phyloP scores from a whole-genome alignment of 2,329 filamentous ascomycete genomes.

The Fusarium graminum region DNA sequence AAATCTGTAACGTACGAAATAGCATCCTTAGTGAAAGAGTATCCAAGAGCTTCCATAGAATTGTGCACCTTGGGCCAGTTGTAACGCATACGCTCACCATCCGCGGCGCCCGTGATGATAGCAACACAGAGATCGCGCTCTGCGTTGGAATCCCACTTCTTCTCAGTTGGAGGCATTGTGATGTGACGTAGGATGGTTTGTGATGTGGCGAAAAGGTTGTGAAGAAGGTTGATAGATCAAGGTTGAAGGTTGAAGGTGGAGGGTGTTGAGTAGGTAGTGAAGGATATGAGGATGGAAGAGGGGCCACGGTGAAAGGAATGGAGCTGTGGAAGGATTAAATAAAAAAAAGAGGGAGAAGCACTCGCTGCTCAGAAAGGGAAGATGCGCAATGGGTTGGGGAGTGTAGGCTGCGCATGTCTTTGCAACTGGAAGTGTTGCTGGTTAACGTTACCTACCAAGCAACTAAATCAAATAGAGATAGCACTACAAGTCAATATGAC shows the following conservation, averaged over 20 bases:
- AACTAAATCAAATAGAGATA: background rate
- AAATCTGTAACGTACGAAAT: constrained; percentile 51
- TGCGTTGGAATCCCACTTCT: constrained; percentile 55
- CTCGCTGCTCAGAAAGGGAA: background rate
- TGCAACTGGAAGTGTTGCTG: constrained; percentile 7
- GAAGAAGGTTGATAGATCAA: background rate
- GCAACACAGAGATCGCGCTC: constrained; percentile 57
- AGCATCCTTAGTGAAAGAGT: constrained; percentile 56
- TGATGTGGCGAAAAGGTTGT: background rate
- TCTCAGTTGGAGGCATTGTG: constrained; percentile 49
- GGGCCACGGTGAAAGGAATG: background rate
- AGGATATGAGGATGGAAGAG: constrained; percentile 4
- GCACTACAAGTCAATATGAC: background rate
- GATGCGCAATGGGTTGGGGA: background rate
- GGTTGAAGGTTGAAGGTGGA: background rate
- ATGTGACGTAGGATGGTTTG: constrained; percentile 5
- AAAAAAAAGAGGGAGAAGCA: too few relatives aligned
- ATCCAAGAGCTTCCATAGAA: constrained; percentile 53
- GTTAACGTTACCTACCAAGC: constrained; percentile 3
- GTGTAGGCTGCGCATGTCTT: background rate
- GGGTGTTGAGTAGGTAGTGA: constrained; percentile 8
- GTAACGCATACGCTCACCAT: constrained; percentile 45
- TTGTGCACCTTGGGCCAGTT: constrained; percentile 53
- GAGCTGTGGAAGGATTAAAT: background rate
- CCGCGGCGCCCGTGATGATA: constrained; percentile 50